A percentile compares a stretch with the other conserved stretches of the same genome.
These are phyloP conservation scores for Fusarium solani-melongenae DNA, from an alignment of 2,329 filamentous ascomycete species.

Conservation along the genomic window DNA sequence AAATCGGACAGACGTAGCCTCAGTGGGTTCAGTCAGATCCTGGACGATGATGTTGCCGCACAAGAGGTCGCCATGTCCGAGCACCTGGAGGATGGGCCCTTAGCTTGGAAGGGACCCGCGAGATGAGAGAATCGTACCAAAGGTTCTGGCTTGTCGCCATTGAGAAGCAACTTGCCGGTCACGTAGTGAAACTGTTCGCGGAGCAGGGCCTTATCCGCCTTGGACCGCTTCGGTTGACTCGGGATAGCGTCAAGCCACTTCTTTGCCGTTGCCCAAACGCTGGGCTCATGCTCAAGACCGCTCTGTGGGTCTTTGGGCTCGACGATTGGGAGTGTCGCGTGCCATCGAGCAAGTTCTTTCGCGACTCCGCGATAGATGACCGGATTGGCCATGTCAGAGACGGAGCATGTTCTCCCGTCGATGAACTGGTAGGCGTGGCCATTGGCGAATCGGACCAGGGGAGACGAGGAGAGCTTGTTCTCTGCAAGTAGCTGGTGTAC, in stretches of 20 bases:
- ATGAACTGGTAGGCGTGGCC: conserved; percentile 37
- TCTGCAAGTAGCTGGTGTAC: conserved; percentile 33
- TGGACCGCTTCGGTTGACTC: neutral
- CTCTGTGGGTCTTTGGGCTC: neutral
- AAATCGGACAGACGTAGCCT: conserved; percentile 30
- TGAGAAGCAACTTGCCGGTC: conserved; percentile 10
- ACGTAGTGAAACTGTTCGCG: conserved; percentile 31
- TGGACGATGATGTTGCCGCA: conserved; percentile 39
- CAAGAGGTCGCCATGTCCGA: conserved; percentile 37
- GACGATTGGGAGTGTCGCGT: conserved; percentile 15
- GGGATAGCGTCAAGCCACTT: conserved; percentile 36
- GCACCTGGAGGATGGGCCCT: conserved; percentile 18
- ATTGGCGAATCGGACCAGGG: conserved; percentile 34
- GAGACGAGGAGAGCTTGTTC: conserved; percentile 24
- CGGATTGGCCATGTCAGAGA: conserved; percentile 23
- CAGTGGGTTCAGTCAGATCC: neutral
- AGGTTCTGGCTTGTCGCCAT: conserved; percentile 11
- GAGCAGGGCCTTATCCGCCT: conserved; percentile 6
- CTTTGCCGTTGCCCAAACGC: conserved; percentile 36
- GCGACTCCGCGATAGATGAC: conserved; percentile 30
- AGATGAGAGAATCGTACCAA: conserved; percentile 20
- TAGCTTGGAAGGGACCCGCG: neutral
- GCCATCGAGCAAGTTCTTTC: conserved; percentile 34
- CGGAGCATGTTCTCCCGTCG: conserved; percentile 23
- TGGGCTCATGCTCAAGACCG: conserved; percentile 15